A percentile compares a stretch with the other conserved stretches of the same genome.
phyloP scores from a whole-genome alignment of 2,329 filamentous ascomycete species.

The Talaromyces pinophilus region DNA sequence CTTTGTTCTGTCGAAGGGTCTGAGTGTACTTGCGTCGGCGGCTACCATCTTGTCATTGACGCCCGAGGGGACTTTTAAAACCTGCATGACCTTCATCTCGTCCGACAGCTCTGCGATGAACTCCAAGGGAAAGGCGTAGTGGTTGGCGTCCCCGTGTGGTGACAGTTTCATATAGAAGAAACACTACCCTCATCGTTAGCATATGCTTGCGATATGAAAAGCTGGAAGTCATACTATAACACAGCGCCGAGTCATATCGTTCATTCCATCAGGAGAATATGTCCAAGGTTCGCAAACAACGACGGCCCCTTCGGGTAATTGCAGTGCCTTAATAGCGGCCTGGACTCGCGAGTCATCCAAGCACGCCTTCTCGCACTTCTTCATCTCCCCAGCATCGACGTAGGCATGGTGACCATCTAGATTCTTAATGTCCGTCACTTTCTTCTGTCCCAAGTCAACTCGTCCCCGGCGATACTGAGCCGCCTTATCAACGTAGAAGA shows the following conservation, averaged over 20 bases:
- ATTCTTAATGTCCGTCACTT: not conserved
- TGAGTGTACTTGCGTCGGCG: slow-evolving; percentile 23
- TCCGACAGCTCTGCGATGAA: slow-evolving; percentile 56
- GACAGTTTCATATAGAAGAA: slow-evolving; percentile 46
- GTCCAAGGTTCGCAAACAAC: slow-evolving; percentile 17
- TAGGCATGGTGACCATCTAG: slow-evolving; percentile 5
- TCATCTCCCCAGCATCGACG: slow-evolving; percentile 12
- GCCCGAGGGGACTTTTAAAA: slow-evolving; percentile 52
- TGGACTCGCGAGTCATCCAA: slow-evolving; percentile 13
- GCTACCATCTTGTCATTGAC: slow-evolving; percentile 30
- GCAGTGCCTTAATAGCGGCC: slow-evolving; percentile 1
- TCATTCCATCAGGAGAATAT: slow-evolving; percentile 14
- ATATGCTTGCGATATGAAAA: too few relatives aligned
- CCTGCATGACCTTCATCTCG: slow-evolving; percentile 52
- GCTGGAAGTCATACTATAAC: slow-evolving; percentile 1
- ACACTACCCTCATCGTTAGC: slow-evolving; percentile 20
- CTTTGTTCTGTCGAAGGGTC: slow-evolving; percentile 46
- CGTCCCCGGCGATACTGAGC: not conserved
- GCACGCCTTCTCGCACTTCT: slow-evolving; percentile 5
- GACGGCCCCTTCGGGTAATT: slow-evolving; percentile 12
- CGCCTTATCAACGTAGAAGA: not conserved
- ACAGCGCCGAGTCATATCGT: slow-evolving; percentile 14
- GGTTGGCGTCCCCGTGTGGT: slow-evolving; percentile 53
- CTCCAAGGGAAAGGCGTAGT: slow-evolving; percentile 60
- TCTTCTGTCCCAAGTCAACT: not conserved